A percentile compares a stretch with the other conserved stretches of the same genome.
Evolutionary conservation across 495 filamentous ascomycete genomes (phyloP).

Genomic region (Glarea lozoyensis): DNA sequence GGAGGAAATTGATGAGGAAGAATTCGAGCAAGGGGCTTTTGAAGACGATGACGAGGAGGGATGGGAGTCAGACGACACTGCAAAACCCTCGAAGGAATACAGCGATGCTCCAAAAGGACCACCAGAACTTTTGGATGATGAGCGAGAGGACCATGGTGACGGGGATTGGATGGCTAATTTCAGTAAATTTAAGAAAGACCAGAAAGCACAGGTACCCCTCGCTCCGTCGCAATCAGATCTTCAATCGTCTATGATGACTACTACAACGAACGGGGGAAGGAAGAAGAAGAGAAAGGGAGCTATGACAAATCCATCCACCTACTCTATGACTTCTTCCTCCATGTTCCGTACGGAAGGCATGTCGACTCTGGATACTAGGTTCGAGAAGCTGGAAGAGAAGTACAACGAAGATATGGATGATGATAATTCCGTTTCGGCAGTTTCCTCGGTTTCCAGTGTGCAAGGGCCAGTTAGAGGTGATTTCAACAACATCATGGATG

Average conservation of each 20-base stretch:
- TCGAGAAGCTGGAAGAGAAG: constrained; percentile 79
- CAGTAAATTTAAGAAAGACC: constrained; percentile 78
- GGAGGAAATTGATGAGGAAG: constrained; percentile 59
- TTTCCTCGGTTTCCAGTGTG: constrained; percentile 41
- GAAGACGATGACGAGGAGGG: constrained; percentile 64
- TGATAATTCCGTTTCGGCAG: constrained; percentile 29
- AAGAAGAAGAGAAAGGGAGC: constrained; percentile 88
- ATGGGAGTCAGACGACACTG: constrained; percentile 92
- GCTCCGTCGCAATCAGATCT: constrained; percentile 43
- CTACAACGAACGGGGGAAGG: constrained; percentile 61
- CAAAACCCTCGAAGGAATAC: constrained; percentile 52
- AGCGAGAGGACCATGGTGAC: constrained; percentile 28
- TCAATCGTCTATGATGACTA: constrained; percentile 71
- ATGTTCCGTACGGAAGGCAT: constrained; percentile 84
- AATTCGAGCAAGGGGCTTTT: constrained; percentile 50
- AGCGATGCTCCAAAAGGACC: constrained; percentile 32
- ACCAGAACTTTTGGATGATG: constrained; percentile 36
- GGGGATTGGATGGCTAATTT: constrained; percentile 85
- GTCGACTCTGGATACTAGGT: constrained; percentile 76
- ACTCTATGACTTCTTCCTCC: constrained; percentile 95
- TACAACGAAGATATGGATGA: constrained; percentile 73
- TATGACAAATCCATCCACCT: constrained; percentile 76
- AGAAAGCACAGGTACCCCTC: constrained; percentile 37
- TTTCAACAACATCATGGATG: constrained; percentile 86
- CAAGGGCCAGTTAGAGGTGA: constrained; percentile 53